Evolutionary conservation across 1,284 basidiomycete species (phyloP).

Genomic region (Leccinum subrobustum): DNA sequence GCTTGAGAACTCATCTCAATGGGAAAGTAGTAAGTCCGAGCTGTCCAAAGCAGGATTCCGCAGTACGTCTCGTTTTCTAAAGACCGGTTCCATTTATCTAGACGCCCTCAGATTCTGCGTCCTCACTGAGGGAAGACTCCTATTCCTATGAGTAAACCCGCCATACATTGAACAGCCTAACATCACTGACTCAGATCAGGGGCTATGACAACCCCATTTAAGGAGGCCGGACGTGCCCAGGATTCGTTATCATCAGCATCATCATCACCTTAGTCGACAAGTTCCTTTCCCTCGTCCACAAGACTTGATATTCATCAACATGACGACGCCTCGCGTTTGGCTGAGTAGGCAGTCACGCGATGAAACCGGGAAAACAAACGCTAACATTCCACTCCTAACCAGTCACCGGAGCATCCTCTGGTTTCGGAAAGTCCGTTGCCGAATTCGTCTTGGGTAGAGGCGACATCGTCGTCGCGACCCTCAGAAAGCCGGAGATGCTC

Average conservation of each 20-base stretch:
- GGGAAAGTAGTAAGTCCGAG: no score
- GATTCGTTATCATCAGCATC: neutral
- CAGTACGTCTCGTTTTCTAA: no score
- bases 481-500: conserved; percentile 5
- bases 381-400: neutral
- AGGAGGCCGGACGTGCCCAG: neutral
- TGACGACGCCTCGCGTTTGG: conserved; percentile 1
- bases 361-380: neutral
- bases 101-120: no score
- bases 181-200: no score
- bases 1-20: no score
- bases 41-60: no score
- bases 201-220: neutral
- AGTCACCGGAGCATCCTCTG: conserved; percentile 9
- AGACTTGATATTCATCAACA: neutral
- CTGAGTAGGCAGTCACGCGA: neutral
- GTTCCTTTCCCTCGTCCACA: neutral
- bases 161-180: no score
- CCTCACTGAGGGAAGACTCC: no score
- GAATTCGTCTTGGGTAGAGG: conserved; percentile 3
- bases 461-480: conserved; percentile 6
- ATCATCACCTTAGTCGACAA: neutral
- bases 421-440: conserved; percentile 6
- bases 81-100: no score
- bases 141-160: no score